Conservation (phyloP, 306 rosid genomes). For the Sechiopsis laciniata region DNA sequence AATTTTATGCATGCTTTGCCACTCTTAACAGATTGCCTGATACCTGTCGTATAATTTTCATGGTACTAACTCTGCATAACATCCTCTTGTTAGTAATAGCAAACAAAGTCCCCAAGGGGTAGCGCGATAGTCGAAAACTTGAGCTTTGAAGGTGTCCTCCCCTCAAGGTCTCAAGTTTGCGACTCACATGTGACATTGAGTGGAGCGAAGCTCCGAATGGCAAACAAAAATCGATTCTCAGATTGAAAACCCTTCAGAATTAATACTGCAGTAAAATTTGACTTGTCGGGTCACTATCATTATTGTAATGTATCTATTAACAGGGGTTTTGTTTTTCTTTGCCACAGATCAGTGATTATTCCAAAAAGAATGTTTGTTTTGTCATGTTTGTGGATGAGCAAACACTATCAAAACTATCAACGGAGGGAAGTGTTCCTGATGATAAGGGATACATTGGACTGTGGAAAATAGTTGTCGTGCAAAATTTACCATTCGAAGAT, state of each 20-base stretch:
- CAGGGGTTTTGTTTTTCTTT: conserved; percentile 22
- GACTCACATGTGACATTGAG: no score
- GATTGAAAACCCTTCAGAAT: neutral
- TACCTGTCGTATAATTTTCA: neutral
- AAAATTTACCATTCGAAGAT: conserved; percentile 70
- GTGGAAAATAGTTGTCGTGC: conserved; percentile 69
- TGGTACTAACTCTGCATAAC: neutral
- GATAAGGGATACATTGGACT: conserved; percentile 60
- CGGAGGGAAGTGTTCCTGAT: conserved; percentile 71
- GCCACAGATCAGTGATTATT: conserved; percentile 76
- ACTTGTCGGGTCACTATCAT: neutral
- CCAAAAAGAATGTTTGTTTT: conserved; percentile 80
- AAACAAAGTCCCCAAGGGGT: no score
- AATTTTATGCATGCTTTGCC: neutral
- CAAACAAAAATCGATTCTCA: neutral
- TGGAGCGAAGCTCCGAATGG: no score
- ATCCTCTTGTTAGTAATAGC: neutral
- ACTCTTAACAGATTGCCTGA: neutral
- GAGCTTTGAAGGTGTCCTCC: no score
- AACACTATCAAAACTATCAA: conserved; percentile 55
- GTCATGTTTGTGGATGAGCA: conserved; percentile 80
- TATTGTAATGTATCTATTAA: neutral
- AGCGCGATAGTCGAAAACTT: no score
- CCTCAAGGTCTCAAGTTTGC: no score
- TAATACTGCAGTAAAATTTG: neutral